phyloP scores from a whole-genome alignment of 139 green algal species.

The Deuterostichococcus epilithicus region DNA sequence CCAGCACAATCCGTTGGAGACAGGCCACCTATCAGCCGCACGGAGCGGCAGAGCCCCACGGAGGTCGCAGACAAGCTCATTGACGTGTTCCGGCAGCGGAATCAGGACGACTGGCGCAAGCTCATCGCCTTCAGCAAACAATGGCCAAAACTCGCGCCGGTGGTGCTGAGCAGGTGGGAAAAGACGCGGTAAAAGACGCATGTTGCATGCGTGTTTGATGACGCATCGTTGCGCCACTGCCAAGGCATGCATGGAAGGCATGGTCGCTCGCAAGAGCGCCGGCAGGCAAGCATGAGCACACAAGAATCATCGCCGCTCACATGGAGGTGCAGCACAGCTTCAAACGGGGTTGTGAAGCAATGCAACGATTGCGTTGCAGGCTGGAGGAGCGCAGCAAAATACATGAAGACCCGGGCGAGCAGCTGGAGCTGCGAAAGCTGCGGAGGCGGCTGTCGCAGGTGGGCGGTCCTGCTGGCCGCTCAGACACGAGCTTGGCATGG shows the following conservation, averaged over 20 bases:
- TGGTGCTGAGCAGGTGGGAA: slow-evolving; percentile 37
- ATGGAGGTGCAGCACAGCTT: no score
- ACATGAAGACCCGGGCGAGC: slow-evolving; percentile 15
- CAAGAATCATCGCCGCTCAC: no score
- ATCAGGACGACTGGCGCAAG: slow-evolving; percentile 49
- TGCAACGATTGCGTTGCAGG: slow-evolving; percentile 18
- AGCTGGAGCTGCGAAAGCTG: slow-evolving; percentile 28
- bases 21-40: neutral
- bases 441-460: slow-evolving; percentile 17
- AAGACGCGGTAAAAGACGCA: neutral
- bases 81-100: slow-evolving; percentile 42
- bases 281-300: no score
- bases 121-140: slow-evolving; percentile 60
- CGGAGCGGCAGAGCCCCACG: slow-evolving; percentile 8
- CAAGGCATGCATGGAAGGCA: no score
- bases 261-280: no score
- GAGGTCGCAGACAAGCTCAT: slow-evolving; percentile 64
- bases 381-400: slow-evolving; percentile 28
- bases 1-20: neutral
- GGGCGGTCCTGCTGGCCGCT: no score
- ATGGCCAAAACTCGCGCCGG: slow-evolving; percentile 40
- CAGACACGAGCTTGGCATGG: no score
- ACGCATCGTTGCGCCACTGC: no score
- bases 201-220: neutral
- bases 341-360: no score